These are phyloP conservation scores for Cymbopogon citratus DNA, from an alignment of 176 grass and related monocot species.

Conservation along the genomic window DNA sequence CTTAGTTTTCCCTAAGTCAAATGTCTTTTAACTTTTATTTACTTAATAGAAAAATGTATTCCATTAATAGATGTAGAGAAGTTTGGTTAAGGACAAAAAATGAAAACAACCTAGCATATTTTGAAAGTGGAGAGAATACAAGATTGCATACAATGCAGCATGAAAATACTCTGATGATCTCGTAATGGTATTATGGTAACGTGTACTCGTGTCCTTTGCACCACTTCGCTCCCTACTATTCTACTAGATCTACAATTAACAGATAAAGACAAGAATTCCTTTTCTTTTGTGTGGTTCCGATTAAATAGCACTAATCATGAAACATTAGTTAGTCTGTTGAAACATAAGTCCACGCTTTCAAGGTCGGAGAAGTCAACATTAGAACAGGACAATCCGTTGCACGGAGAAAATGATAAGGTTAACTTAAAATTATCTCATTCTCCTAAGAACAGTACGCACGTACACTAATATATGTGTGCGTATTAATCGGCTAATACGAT, in stretches of 20 bases:
- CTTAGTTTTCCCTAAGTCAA: too few species aligned
- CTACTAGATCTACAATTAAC: background rate
- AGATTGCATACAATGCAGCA: background rate
- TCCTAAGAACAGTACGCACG: background rate
- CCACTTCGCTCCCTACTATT: background rate
- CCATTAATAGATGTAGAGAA: too few species aligned
- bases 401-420: background rate
- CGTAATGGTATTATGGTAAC: background rate
- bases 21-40: too few species aligned
- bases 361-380: constrained; percentile 16
- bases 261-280: background rate
- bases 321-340: background rate
- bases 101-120: too few species aligned
- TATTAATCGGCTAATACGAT: too few species aligned
- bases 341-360: background rate
- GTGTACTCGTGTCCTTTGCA: background rate
- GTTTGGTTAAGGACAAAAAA: too few species aligned
- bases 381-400: background rate
- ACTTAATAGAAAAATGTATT: too few species aligned
- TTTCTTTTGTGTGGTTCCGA: background rate
- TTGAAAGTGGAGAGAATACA: background rate
- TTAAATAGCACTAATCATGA: background rate
- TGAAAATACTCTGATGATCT: background rate
- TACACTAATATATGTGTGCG: background rate
- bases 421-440: background rate